Evolutionary conservation across 257 asterid genomes (phyloP).

Genomic region (Capsicum pubescens): DNA sequence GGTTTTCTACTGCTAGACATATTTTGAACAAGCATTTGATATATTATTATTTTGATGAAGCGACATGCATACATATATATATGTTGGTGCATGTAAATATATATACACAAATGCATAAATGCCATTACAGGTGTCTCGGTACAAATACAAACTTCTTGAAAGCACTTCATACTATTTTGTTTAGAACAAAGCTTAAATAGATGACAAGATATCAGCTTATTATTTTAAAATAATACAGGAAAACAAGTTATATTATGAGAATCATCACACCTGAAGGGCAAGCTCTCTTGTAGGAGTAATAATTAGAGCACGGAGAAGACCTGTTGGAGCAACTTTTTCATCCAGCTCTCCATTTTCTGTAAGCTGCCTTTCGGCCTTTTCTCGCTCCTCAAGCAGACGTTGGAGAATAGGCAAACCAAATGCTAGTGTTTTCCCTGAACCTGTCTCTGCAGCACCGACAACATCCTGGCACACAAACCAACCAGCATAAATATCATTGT

Average conservation of each 20-base stretch:
- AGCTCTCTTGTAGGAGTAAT: constrained; percentile 98
- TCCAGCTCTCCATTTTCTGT: constrained; percentile 57
- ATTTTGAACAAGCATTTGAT: constrained; percentile 13
- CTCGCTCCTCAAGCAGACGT: constrained; percentile 89
- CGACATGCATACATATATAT: background rate
- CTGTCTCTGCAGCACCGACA: constrained; percentile 99
- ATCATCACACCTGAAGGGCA: constrained; percentile 79
- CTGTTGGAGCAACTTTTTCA: constrained; percentile 59
- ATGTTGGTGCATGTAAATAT: background rate
- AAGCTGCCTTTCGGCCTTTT: constrained; percentile 64
- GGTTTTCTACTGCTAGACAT: background rate
- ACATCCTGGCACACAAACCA: constrained; percentile 73
- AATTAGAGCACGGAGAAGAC: constrained; percentile 81
- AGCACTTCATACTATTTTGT: background rate
- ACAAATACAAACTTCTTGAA: background rate
- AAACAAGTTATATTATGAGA: constrained; percentile 11
- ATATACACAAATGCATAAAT: background rate
- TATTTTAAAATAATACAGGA: background rate
- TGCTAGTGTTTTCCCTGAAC: constrained; percentile 98
- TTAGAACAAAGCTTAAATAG: background rate
- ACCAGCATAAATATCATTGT: constrained; percentile 36
- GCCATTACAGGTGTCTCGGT: background rate
- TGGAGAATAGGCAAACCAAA: constrained; percentile 97
- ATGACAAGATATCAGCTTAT: constrained; percentile 3
- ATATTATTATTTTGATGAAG: too few species aligned